Base-by-base conservation (phyloP, 2,329 filamentous ascomycete species). In the Myriosclerotinia scirpicola region DNA sequence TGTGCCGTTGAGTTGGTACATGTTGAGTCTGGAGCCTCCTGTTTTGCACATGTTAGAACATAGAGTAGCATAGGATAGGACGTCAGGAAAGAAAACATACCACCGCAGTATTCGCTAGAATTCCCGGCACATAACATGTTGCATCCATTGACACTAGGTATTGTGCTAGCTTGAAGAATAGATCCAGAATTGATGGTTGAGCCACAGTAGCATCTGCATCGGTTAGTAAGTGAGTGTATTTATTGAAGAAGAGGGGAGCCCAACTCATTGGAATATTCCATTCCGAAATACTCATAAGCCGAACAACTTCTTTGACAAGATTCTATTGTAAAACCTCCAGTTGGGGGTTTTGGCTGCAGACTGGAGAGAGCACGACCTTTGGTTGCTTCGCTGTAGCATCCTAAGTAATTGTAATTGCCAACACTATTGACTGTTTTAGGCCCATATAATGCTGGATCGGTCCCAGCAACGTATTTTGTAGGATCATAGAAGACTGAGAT, bases 351-450 rank as follows among this genome's bases (percentile, higher is more conserved):
- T 5, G 60, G 67, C 17, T 67, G 46, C 1, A 38, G 48, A 34
- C 38, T 79, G 26, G 69, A 67, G 7, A 85, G 77, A 5, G 83
- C 82, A 17, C 83, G 79, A 7, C 69, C 73, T 30, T 74, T 77
- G n/a, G 76, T 76, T 8, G 78, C 79, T 68, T 84, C 83, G 22
- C 78, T 81, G 75, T 80, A 80, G 74, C 83, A 85, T 62, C 79
- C 79, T 34, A 81, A 75, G 58, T 74, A 75, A 26, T 69, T 69
- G 56, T 74, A 75, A 46, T 58, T 67, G 14, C 70, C 74, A n/a
- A 72, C 64, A 11, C 36, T 67, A 2, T 52, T 66, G 0, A 68
- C 48, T n/a, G 69, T 71, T 36, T 72, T 69, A 7, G 70, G 70
- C 8, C 71, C 69, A 75, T 70, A 70, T 26, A 67, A 67, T 26